These are phyloP conservation scores for Barnettozyma populi DNA, from an alignment of 805 yeast species.

Conservation along the genomic window DNA sequence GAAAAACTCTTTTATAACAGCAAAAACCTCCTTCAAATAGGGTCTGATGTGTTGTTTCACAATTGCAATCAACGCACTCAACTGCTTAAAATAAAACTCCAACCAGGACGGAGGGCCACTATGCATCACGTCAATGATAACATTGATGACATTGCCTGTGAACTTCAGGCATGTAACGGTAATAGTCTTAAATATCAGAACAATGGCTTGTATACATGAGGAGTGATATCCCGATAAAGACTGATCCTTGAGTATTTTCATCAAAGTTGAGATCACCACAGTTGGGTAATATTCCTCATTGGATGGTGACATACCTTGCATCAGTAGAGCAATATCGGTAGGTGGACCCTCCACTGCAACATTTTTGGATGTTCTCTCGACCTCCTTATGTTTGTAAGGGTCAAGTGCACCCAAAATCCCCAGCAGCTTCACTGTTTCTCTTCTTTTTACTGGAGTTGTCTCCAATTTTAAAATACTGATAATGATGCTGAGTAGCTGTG, in stretches of 20 bases:
- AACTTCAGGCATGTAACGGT: constrained; percentile 90
- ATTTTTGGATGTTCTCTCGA: constrained; percentile 62
- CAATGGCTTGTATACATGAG: constrained; percentile 88
- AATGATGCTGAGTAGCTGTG: constrained; percentile 77
- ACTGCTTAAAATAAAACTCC: constrained; percentile 85
- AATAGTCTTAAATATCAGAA: constrained; percentile 83
- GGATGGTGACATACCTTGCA: constrained; percentile 93
- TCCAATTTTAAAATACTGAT: constrained; percentile 81
- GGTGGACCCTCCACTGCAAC: constrained; percentile 72
- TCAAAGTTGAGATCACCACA: constrained; percentile 80
- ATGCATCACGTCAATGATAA: constrained; percentile 78
- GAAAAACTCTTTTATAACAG: constrained; percentile 71
- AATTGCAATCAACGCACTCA: constrained; percentile 70
- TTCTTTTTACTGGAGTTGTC: constrained; percentile 61
- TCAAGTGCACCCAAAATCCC: constrained; percentile 96
- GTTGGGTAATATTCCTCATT: constrained; percentile 92
- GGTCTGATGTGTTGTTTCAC: constrained; percentile 91
- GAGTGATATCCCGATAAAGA: constrained; percentile 85
- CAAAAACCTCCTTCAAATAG: constrained; percentile 68
- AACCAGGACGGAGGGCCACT: constrained; percentile 72
- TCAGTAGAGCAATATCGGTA: constrained; percentile 79
- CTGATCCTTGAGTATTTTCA: constrained; percentile 80
- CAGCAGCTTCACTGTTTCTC: constrained; percentile 83
- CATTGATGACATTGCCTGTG: constrained; percentile 82
- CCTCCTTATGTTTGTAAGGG: constrained; percentile 91